Evolutionary conservation across 257 asterid genomes (phyloP), one percentile per base, ranked within the genome.

Genomic region (Nicotiana sylvestris): DNA sequence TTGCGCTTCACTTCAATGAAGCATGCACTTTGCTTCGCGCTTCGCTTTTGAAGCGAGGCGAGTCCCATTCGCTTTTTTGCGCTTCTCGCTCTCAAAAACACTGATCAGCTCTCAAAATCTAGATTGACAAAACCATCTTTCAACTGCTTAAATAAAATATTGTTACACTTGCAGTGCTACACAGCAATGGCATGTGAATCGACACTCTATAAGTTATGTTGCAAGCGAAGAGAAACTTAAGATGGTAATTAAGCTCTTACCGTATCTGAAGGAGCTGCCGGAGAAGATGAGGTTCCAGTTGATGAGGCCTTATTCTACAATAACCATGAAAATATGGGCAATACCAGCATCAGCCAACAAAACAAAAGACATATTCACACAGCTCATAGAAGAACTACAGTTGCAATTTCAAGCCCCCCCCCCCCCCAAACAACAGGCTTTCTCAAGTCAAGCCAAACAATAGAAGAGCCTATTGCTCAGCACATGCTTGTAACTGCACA

Each of bases 301-400:
- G 95, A 68, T 56, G 97, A 84, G 78, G 85, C 86, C 87, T 92
- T 94, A 83, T 57, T 87, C 98, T 95, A 83, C 86, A 70, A 83
- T 82, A n/a, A 30, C 29, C 76, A 85, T 72, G 69, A 82, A 79
- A 74, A 87, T 64, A 78, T 51, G 33, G 70, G 72, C 82, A 70
- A 49, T 8, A 32, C 68, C 49, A 58, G 61, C 17, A 64, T 74
- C 15, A 74, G 80, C 58, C 80, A 74, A 74, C 43, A 74, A 25
- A 32, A 11, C 15, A 72, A 25, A 21, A 46, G n/a, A 74, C 8
- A 12, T 51, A 6, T 8, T 46, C 60, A 29, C 79, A 72, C 61
- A 49, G 56, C 79, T 72, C 79, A 46, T 39, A 74, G 43, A 57
- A 57, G n/a, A 57, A 57, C 64, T 57, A 6, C 64, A 10, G 27